A percentile compares a stretch with the other conserved stretches of the same genome.
Conservation (phyloP, 768 basidiomycete genomes). For the Xerocomus potaroensis region DNA sequence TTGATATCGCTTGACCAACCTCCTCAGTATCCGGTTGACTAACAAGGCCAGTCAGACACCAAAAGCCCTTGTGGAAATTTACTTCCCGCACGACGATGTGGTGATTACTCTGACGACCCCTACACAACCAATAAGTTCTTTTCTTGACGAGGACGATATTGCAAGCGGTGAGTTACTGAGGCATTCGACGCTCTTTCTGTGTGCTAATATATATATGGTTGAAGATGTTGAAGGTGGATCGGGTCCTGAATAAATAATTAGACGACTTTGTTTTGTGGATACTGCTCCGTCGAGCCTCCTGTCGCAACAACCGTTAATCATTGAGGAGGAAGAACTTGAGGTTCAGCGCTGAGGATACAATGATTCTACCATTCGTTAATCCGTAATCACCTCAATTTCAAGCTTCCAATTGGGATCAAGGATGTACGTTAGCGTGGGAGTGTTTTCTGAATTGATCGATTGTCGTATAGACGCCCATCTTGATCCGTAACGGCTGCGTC, state of each 20-base stretch:
- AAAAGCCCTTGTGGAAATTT: slow-evolving; percentile 19
- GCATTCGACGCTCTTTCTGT: neutral
- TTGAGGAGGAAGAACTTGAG: too few relatives aligned
- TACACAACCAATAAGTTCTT: slow-evolving; percentile 3
- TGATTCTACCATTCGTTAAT: too few relatives aligned
- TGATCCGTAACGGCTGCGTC: too few relatives aligned
- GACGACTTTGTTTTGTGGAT: too few relatives aligned
- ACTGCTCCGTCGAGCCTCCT: too few relatives aligned
- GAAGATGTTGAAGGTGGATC: slow-evolving; percentile 9
- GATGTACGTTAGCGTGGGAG: too few relatives aligned
- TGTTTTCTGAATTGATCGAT: too few relatives aligned
- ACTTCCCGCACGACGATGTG: slow-evolving; percentile 14
- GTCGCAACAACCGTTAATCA: too few relatives aligned
- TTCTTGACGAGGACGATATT: slow-evolving; percentile 16
- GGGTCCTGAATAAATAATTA: slow-evolving; percentile 1
- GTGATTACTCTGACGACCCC: slow-evolving; percentile 19
- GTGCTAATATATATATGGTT: neutral
- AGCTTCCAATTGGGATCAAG: too few relatives aligned
- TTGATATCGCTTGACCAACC: neutral
- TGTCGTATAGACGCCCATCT: too few relatives aligned
- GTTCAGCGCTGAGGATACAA: too few relatives aligned
- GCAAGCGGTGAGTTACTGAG: slow-evolving; percentile 14
- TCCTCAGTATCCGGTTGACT: slow-evolving; percentile 18
- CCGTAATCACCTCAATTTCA: too few relatives aligned
- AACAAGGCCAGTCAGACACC: slow-evolving; percentile 29